A percentile compares a stretch with the other conserved stretches of the same genome.
phyloP scores from a whole-genome alignment of 305 asterid species.

The Fraxinus greggii region DNA sequence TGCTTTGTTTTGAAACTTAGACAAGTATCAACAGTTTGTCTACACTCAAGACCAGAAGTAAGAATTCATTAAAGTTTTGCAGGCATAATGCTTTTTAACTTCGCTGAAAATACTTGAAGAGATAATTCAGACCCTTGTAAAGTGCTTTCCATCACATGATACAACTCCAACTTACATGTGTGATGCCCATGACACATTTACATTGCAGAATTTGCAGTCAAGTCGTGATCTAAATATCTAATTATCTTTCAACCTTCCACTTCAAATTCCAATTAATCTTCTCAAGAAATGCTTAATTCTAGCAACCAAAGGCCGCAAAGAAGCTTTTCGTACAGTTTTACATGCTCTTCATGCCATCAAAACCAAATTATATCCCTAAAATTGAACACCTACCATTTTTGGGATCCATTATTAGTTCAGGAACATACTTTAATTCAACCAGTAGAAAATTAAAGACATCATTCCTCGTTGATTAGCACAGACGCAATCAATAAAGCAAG shows the following conservation, averaged over 20 bases:
- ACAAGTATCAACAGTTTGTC: neutral
- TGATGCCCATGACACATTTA: neutral
- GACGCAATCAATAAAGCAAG: neutral
- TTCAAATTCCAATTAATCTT: neutral
- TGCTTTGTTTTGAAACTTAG: neutral
- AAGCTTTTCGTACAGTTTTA: neutral
- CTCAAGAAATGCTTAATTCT: neutral
- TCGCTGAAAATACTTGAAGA: neutral
- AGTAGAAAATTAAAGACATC: neutral
- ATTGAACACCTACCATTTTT: neutral
- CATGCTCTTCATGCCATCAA: neutral
- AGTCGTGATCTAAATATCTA: neutral
- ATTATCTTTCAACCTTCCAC: neutral
- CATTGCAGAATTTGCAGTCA: neutral
- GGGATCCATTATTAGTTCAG: neutral
- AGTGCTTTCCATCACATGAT: neutral
- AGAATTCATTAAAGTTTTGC: neutral
- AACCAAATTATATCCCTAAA: neutral
- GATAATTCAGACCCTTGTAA: neutral
- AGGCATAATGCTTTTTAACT: neutral
- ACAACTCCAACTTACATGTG: neutral
- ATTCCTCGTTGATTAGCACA: neutral
- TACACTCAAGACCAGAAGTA: neutral
- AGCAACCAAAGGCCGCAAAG: neutral
- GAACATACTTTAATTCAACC: neutral